These are phyloP conservation scores for Crinitomyces ghanaensis DNA, from an alignment of 805 yeast genomes.

Conservation along the genomic window DNA sequence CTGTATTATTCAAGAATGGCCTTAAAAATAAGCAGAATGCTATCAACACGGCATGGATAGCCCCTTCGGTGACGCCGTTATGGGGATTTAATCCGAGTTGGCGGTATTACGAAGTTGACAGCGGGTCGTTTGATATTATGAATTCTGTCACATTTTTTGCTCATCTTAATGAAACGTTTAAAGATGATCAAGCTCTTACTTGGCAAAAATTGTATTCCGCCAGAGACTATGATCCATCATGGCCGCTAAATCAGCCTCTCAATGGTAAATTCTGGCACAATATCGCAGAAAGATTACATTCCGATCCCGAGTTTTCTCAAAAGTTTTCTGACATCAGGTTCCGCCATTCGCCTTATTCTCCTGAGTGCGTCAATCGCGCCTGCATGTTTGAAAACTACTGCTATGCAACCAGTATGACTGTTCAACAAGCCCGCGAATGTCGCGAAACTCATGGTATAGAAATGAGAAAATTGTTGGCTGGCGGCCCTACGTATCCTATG, in stretches of 20 bases:
- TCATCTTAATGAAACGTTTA: conserved; percentile 43
- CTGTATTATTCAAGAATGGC: conserved; percentile 40
- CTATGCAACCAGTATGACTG: conserved; percentile 24
- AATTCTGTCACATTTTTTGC: conserved; percentile 47
- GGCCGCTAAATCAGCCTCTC: conserved; percentile 49
- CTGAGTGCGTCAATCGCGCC: conserved; percentile 32
- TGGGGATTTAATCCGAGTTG: conserved; percentile 53
- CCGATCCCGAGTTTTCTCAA: conserved; percentile 37
- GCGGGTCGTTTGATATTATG: conserved; percentile 46
- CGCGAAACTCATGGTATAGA: conserved; percentile 5
- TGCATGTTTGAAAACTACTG: conserved; percentile 34
- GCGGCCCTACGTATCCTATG: conserved; percentile 21
- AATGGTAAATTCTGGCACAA: conserved; percentile 58
- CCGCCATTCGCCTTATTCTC: conserved; percentile 45
- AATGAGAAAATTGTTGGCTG: conserved; percentile 8
- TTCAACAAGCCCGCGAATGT: conserved; percentile 20
- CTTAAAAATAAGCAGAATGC: conserved; percentile 33
- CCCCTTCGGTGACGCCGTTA: conserved; percentile 56
- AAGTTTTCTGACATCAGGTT: conserved; percentile 37
- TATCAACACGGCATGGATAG: conserved; percentile 49
- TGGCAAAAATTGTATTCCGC: conserved; percentile 61
- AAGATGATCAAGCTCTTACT: conserved; percentile 28
- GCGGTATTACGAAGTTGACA: conserved; percentile 61
- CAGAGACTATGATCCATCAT: conserved; percentile 30
- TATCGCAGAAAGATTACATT: conserved; percentile 37